Evolutionary conservation across 148 eudicot species (phyloP).

Genomic region (Chenopodium berlandieri): DNA sequence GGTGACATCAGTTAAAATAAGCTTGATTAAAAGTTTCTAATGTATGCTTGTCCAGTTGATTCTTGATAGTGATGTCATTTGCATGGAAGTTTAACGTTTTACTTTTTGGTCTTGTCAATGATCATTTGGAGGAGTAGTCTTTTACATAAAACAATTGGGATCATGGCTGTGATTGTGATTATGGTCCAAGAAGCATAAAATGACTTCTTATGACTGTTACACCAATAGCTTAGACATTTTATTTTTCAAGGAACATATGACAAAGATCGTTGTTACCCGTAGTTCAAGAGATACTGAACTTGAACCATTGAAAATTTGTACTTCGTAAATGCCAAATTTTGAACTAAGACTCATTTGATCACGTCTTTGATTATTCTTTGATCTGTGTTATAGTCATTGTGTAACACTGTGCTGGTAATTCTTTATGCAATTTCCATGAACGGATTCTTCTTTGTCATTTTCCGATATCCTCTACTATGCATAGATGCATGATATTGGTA

Average conservation of each 20-base stretch:
- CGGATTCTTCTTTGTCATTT: background rate
- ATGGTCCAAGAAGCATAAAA: background rate
- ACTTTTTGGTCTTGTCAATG: background rate
- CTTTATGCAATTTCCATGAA: background rate
- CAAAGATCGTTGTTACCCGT: background rate
- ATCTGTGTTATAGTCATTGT: background rate
- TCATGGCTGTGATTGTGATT: background rate
- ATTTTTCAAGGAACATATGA: background rate
- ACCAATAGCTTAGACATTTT: background rate
- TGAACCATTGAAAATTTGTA: background rate
- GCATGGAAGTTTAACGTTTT: background rate
- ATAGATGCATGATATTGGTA: background rate
- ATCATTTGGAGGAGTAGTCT: background rate
- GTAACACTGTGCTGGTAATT: background rate
- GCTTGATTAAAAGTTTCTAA: background rate
- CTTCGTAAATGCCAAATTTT: background rate
- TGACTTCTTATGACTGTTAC: background rate
- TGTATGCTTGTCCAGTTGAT: background rate
- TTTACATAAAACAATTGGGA: background rate
- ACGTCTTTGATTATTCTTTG: background rate
- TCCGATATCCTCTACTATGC: background rate
- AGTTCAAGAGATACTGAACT: background rate
- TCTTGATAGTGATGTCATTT: background rate
- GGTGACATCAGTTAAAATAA: background rate
- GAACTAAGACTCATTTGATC: background rate